Evolutionary conservation across 1,284 basidiomycete genomes (phyloP).

Genomic region (Puccinia horiana): DNA sequence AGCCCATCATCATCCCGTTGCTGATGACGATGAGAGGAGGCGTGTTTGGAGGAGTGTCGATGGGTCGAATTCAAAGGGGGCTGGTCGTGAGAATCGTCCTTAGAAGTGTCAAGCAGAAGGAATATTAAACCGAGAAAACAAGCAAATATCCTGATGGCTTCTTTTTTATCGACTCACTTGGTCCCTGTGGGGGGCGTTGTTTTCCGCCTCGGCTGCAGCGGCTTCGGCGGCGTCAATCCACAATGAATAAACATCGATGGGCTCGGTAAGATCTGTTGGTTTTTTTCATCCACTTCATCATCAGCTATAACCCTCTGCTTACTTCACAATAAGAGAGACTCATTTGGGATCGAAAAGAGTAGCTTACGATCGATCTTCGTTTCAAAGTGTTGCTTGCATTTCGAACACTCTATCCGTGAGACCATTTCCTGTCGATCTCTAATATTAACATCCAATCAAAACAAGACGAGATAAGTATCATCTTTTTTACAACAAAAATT

Average conservation of each 20-base stretch:
- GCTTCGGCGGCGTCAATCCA: slow-evolving; percentile 48
- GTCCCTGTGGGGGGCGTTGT: not conserved
- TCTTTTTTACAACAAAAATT: not conserved
- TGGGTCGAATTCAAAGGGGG: not conserved
- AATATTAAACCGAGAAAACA: not conserved
- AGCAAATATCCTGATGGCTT: not conserved
- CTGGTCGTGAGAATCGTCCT: not conserved
- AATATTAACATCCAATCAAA: no score
- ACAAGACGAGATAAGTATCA: not conserved
- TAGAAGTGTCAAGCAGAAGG: no score
- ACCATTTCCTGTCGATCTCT: slow-evolving; percentile 50
- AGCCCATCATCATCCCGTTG: not conserved
- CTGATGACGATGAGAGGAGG: not conserved
- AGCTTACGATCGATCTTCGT: slow-evolving; percentile 47
- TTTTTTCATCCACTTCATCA: not conserved
- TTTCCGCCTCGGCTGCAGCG: slow-evolving; percentile 3
- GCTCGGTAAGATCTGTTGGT: slow-evolving; percentile 39
- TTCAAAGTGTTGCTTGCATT: slow-evolving; percentile 45
- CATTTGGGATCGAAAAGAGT: no score
- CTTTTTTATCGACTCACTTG: not conserved
- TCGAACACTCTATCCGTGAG: slow-evolving; percentile 41
- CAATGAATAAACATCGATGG: slow-evolving; percentile 48
- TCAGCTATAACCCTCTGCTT: not conserved
- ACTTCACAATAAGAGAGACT: no score
- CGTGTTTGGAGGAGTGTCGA: not conserved